Base-by-base conservation (phyloP, 306 rosid genomes). In the Corylus heterophylla region DNA sequence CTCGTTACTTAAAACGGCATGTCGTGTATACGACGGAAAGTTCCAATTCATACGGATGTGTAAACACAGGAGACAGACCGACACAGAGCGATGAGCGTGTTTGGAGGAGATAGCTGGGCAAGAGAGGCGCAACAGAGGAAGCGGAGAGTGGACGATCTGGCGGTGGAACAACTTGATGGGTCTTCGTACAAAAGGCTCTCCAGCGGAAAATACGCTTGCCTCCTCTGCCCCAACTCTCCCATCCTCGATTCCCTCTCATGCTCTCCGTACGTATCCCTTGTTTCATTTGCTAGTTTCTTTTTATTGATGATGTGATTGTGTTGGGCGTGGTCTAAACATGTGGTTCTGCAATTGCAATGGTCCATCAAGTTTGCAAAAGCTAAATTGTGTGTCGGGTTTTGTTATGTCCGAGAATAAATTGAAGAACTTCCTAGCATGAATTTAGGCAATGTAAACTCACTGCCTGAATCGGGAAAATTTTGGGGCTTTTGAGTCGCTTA, bases 41-140 rank as follows among this genome's bases (percentile, higher is more conserved):
- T 54, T 54, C 20, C 58, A 50, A 50, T 12, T 14, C 12, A 50
- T 12, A 12, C 54, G 16, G 54, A 14, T 14, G 16, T 50, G 4
- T 14, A 4, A 6, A 1, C 54, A 16, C 54, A 12, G 54, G 54
- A 50, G 54, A 8, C 66, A 59, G 45, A 42, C 1, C 45, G 45
- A 5, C 45, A 6, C 8, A 42, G 50, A 69, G 69, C 45, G 74
- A 81, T 85, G 88, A 85, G 88, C 48, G 88, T 81, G 66, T 85
- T 72, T 73, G 83, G 88, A 42, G 88, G 83, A 67, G 85, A 85
- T 76, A 85, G 83, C 80, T 85, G 88, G 88, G 83, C 71, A 35
- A 74, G 80, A 47, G 88, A 69, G 27, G 85, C 83, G 74, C 88
- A 78, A 67, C 58, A 74, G 70, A 68, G 88, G 80, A 81, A 85